Evolutionary conservation across 768 basidiomycete species (phyloP).

Genomic region (Rhodotorula kratochvilovae): DNA sequence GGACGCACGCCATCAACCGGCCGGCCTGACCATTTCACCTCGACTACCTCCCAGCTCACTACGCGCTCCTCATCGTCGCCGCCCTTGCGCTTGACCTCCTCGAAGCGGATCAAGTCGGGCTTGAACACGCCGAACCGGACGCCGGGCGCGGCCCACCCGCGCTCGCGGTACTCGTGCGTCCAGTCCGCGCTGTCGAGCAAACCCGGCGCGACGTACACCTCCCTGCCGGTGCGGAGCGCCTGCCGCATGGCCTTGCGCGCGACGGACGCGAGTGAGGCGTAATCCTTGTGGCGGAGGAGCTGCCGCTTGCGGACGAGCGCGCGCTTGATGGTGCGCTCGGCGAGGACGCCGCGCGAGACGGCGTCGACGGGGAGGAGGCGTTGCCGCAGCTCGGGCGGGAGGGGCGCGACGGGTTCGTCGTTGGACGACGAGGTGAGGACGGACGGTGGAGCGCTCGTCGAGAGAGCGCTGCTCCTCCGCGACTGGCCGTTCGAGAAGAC

Average conservation of each 20-base stretch:
- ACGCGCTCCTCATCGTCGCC: background rate
- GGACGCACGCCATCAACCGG: slow-evolving; percentile 2
- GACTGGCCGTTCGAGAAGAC: slow-evolving; percentile 8
- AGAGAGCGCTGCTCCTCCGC: background rate
- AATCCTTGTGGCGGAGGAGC: slow-evolving; percentile 21
- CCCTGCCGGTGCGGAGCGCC: slow-evolving; percentile 1
- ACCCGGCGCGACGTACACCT: slow-evolving; percentile 12
- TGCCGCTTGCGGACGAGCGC: background rate
- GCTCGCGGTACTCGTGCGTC: slow-evolving; percentile 18
- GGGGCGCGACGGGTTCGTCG: background rate
- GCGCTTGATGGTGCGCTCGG: slow-evolving; percentile 24
- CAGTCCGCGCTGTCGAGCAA: slow-evolving; percentile 19
- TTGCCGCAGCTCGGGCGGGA: background rate
- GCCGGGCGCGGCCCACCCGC: slow-evolving; percentile 25
- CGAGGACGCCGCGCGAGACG: slow-evolving; percentile 19
- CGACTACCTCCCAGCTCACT: slow-evolving; percentile 27
- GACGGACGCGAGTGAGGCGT: background rate
- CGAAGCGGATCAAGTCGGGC: slow-evolving; percentile 32
- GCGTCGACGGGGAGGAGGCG: slow-evolving; percentile 9
- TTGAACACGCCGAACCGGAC: slow-evolving; percentile 22
- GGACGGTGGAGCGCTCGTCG: background rate
- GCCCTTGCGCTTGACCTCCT: background rate
- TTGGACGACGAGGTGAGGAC: background rate
- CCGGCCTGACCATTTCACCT: slow-evolving; percentile 26
- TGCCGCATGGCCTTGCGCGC: slow-evolving; percentile 47